These are phyloP conservation scores for Glarea lozoyensis DNA, from an alignment of 495 filamentous ascomycete genomes.

Conservation along the genomic window DNA sequence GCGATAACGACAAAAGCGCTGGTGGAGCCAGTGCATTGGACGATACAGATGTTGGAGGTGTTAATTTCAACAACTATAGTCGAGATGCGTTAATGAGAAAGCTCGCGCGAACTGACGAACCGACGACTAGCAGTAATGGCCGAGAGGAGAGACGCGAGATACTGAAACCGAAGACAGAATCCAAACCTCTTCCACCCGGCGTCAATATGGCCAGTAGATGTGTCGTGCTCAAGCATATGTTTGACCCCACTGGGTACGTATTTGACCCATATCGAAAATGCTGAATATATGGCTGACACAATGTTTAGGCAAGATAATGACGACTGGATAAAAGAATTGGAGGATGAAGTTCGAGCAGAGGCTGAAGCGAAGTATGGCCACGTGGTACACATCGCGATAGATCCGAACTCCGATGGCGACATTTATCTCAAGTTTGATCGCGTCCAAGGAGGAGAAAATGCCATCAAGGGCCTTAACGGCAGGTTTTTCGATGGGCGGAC, in stretches of 20 bases:
- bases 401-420: constrained; percentile 88
- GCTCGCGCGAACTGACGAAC: constrained; percentile 91
- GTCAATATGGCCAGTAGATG: constrained; percentile 92
- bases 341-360: constrained; percentile 88
- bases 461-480: constrained; percentile 94
- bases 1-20: constrained; percentile 81
- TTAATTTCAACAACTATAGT: constrained; percentile 99
- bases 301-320: constrained; percentile 69
- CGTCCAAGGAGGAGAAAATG: constrained; percentile 89
- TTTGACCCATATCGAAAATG: not conserved
- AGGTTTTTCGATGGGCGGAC: constrained; percentile 85
- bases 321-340: constrained; percentile 83
- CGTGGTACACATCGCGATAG: constrained; percentile 94
- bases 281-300: constrained; percentile 27
- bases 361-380: constrained; percentile 95
- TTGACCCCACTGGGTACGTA: constrained; percentile 82
- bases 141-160: constrained; percentile 60
- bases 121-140: constrained; percentile 48
- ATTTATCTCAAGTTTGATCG: constrained; percentile 98
- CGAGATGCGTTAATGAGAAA: constrained; percentile 97
- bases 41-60: constrained; percentile 94
- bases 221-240: constrained; percentile 92
- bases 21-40: constrained; percentile 92
- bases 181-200: constrained; percentile 72
- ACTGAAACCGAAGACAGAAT: constrained; percentile 70